Conservation (phyloP, 1,139 yeast genomes). For the Kluyveromyces marxianus region DNA sequence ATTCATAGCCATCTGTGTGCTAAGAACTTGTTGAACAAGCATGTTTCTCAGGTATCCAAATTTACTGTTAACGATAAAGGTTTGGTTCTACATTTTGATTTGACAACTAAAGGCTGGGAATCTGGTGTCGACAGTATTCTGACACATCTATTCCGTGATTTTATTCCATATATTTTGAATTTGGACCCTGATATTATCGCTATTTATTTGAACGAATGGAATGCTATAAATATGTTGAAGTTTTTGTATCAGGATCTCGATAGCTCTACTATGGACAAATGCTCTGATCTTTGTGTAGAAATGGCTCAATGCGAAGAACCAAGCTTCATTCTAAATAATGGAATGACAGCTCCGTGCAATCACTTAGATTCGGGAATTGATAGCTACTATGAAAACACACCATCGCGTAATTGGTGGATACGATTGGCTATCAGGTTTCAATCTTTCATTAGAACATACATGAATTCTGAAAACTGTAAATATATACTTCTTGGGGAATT, state of each 20-base stretch:
- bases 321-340: conserved; percentile 29
- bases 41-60: conserved; percentile 37
- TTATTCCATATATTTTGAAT: conserved; percentile 20
- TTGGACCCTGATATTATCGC: conserved; percentile 29
- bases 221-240: conserved; percentile 39
- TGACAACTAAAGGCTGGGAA: conserved; percentile 38
- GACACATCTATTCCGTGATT: conserved; percentile 25
- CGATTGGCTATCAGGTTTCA: conserved; percentile 32
- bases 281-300: conserved; percentile 31
- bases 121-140: conserved; percentile 30
- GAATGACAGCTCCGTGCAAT: conserved; percentile 1
- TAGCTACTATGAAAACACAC: conserved; percentile 26
- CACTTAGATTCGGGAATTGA: conserved; percentile 16
- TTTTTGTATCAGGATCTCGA: conserved; percentile 36
- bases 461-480: conserved; percentile 30
- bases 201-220: conserved; percentile 37
- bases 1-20: conserved; percentile 32
- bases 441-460: conserved; percentile 25
- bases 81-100: conserved; percentile 39
- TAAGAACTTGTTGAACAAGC: conserved; percentile 31
- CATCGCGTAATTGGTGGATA: conserved; percentile 36
- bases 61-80: conserved; percentile 33
- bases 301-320: conserved; percentile 33
- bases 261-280: conserved; percentile 40
- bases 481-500: conserved; percentile 30